These are phyloP conservation scores for Ustilago lituana DNA, from an alignment of 1,284 basidiomycete species.

Conservation along the genomic window DNA sequence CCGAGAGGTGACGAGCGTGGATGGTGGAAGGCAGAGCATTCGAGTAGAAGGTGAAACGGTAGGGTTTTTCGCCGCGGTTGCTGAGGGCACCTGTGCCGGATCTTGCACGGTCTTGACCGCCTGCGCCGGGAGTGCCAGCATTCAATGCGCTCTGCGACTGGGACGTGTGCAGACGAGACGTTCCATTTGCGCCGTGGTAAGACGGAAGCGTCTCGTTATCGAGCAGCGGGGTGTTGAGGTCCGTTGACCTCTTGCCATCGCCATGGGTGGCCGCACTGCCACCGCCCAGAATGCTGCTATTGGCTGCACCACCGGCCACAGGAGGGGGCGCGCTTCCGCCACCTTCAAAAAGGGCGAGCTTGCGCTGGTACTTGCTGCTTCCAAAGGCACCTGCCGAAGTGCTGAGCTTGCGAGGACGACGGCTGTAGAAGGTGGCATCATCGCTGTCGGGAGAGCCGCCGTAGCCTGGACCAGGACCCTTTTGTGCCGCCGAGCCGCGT, in stretches of 20 bases:
- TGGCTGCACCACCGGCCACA: conserved; percentile 51
- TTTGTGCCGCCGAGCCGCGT: conserved; percentile 23
- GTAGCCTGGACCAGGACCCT: conserved; percentile 35
- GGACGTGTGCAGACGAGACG: conserved; percentile 19
- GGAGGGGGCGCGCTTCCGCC: conserved; percentile 67
- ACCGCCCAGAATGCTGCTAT: conserved; percentile 69
- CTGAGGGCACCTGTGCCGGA: conserved; percentile 39
- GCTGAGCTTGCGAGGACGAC: conserved; percentile 57
- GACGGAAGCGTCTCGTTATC: conserved; percentile 65
- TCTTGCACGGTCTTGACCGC: conserved; percentile 17
- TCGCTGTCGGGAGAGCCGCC: conserved; percentile 60
- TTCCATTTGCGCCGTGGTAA: conserved; percentile 58
- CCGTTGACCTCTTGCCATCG: conserved; percentile 27
- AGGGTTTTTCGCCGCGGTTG: conserved; percentile 73
- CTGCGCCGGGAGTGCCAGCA: conserved; percentile 11
- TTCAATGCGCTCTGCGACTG: conserved; percentile 27
- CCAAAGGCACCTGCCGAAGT: conserved; percentile 43
- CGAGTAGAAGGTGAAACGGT: conserved; percentile 98
- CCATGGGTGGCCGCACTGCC: conserved; percentile 14
- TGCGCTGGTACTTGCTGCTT: conserved; percentile 73
- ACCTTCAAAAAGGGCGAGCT: conserved; percentile 90
- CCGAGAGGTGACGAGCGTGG: conserved; percentile 89
- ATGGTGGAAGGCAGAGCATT: conserved; percentile 92
- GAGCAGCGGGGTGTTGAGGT: conserved; percentile 67
- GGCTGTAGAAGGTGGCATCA: conserved; percentile 64